A percentile compares a stretch with the other conserved stretches of the same genome.
Evolutionary conservation across 2,329 filamentous ascomycete genomes (phyloP).

Genomic region (Myriosclerotinia duriaeana): DNA sequence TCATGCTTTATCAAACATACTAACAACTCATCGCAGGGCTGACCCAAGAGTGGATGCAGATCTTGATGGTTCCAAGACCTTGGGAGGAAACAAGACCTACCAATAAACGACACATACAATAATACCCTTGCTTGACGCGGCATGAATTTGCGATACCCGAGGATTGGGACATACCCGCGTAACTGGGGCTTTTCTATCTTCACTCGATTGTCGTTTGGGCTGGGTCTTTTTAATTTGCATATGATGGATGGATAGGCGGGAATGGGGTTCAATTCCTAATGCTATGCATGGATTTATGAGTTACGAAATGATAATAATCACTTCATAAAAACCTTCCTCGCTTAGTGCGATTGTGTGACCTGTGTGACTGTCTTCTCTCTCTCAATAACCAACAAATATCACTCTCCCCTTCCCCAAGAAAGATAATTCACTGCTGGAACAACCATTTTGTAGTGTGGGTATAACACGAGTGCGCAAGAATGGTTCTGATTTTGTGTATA

Average conservation of each 20-base stretch:
- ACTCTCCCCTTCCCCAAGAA: too few relatives aligned
- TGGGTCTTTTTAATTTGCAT: neutral
- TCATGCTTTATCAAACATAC: neutral
- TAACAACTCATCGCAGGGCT: constrained; percentile 42
- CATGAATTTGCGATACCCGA: constrained; percentile 20
- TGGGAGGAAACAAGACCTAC: constrained; percentile 55
- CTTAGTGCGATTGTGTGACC: neutral
- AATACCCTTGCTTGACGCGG: neutral
- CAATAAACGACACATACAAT: constrained; percentile 28
- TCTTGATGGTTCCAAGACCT: constrained; percentile 54
- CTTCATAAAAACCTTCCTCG: neutral
- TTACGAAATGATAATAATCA: constrained; percentile 19
- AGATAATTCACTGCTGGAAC: too few relatives aligned
- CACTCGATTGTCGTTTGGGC: constrained; percentile 8
- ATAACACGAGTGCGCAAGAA: too few relatives aligned
- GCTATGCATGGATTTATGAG: neutral
- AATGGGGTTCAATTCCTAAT: neutral
- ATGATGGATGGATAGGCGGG: constrained; percentile 1
- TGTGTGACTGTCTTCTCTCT: neutral
- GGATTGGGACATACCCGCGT: constrained; percentile 11
- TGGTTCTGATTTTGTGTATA: too few relatives aligned
- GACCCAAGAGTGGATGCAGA: constrained; percentile 56
- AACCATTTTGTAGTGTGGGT: too few relatives aligned
- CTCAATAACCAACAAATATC: neutral
- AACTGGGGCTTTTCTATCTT: constrained; percentile 11